Evolutionary conservation across 2,329 filamentous ascomycete genomes (phyloP).

Genomic region (Penicillium thymicola): DNA sequence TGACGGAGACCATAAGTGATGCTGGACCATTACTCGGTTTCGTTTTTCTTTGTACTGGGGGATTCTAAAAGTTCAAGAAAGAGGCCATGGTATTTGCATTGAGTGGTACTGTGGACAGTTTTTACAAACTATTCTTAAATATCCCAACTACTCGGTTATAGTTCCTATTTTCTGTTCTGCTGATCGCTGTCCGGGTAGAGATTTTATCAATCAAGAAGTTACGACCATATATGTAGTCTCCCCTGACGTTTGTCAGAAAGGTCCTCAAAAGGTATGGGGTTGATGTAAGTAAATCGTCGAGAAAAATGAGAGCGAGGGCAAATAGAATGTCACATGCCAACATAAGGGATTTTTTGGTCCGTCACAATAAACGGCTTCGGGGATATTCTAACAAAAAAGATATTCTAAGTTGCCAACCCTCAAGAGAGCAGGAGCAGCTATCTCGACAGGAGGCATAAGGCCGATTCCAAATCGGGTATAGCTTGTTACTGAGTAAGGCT

Average conservation of each 20-base stretch:
- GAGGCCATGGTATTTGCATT: neutral
- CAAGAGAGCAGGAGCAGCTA: neutral
- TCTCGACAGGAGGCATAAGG: neutral
- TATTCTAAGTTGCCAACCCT: neutral
- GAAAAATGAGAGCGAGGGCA: neutral
- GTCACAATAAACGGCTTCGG: neutral
- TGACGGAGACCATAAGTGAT: neutral
- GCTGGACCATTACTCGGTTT: neutral
- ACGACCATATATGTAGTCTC: neutral
- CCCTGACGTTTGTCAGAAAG: neutral
- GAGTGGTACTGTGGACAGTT: neutral
- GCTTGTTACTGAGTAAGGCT: neutral
- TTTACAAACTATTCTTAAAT: neutral
- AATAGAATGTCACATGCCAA: neutral
- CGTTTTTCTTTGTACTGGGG: neutral
- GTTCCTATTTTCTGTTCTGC: neutral
- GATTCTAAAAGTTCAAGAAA: neutral
- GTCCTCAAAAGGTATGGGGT: neutral
- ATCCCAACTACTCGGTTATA: neutral
- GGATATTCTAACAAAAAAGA: neutral
- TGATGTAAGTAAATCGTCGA: neutral
- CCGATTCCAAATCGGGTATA: neutral
- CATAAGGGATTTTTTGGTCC: too few species aligned
- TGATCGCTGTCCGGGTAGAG: neutral
- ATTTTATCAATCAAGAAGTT: neutral